Percentiles rank a stretch among this genome's conserved stretches.
Evolutionary conservation across 139 green algal species (phyloP).

Genomic region (Choricystis sp.): DNA sequence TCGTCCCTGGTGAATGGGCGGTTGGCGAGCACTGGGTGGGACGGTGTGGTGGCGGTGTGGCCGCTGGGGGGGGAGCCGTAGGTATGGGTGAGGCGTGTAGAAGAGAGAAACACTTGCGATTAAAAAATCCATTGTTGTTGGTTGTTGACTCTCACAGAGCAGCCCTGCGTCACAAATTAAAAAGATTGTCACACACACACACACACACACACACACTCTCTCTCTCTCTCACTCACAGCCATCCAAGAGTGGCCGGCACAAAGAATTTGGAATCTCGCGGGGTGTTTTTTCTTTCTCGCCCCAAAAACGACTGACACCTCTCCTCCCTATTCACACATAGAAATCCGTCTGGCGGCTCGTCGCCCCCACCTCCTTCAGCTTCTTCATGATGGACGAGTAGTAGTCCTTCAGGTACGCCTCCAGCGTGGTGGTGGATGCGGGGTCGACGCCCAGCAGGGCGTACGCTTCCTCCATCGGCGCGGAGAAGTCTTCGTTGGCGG

Average conservation of each 20-base stretch:
- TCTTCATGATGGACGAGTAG: conserved; percentile 86
- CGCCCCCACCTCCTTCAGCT: conserved; percentile 96
- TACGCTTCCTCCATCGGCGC: conserved; percentile 87
- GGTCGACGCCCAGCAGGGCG: conserved; percentile 71
- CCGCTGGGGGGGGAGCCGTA: neutral
- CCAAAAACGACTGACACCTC: neutral
- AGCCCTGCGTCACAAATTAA: neutral
- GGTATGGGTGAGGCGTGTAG: neutral
- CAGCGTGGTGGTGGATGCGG: conserved; percentile 48
- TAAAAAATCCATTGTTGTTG: no score
- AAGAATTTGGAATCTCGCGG: no score
- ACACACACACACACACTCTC: neutral
- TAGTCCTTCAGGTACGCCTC: conserved; percentile 89
- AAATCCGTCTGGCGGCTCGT: conserved; percentile 75
- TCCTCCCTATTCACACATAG: conserved; percentile 80
- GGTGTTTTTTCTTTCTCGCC: neutral
- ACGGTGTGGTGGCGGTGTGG: conserved; percentile 57
- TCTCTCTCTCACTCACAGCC: neutral
- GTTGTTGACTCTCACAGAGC: neutral
- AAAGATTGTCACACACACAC: neutral
- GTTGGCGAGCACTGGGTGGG: conserved; percentile 73
- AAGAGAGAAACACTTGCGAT: no score
- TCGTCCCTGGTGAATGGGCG: conserved; percentile 61
- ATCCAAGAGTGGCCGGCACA: neutral
- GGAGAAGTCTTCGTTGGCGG: conserved; percentile 63